A percentile compares a stretch with the other conserved stretches of the same genome.
phyloP scores from a whole-genome alignment of 441 rosid genomes.

The Euphorbia celastroides region DNA sequence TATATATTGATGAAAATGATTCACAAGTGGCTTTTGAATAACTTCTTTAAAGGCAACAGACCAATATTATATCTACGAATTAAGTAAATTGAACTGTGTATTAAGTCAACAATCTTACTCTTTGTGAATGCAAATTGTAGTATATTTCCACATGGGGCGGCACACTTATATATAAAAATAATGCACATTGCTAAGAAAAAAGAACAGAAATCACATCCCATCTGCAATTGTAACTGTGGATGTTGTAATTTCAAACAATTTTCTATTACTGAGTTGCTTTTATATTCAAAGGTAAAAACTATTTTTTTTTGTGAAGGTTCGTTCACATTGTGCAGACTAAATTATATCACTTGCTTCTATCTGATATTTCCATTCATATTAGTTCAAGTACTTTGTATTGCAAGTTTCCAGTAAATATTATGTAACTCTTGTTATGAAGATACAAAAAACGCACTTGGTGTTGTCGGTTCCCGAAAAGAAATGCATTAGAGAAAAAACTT shows the following conservation, averaged over 20 bases:
- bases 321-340: too few species aligned
- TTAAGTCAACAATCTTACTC: slow-evolving; percentile 25
- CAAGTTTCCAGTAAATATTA: too few species aligned
- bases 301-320: neutral
- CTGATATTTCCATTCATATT: too few species aligned
- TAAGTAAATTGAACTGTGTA: neutral
- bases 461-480: neutral
- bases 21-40: too few species aligned
- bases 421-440: neutral
- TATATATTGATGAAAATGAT: neutral
- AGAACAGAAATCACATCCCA: neutral
- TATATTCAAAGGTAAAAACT: neutral
- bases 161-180: neutral
- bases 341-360: too few species aligned
- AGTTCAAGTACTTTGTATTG: too few species aligned
- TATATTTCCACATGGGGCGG: neutral
- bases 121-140: slow-evolving; percentile 14
- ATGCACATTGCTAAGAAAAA: neutral
- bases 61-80: neutral
- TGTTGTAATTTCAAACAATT: neutral
- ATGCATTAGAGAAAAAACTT: neutral
- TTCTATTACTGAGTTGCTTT: neutral
- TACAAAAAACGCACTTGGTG: neutral
- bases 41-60: neutral
- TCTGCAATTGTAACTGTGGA: neutral